These are phyloP conservation scores for Pyrenopolyporus hunteri DNA, from an alignment of 495 filamentous ascomycete genomes.

Conservation along the genomic window DNA sequence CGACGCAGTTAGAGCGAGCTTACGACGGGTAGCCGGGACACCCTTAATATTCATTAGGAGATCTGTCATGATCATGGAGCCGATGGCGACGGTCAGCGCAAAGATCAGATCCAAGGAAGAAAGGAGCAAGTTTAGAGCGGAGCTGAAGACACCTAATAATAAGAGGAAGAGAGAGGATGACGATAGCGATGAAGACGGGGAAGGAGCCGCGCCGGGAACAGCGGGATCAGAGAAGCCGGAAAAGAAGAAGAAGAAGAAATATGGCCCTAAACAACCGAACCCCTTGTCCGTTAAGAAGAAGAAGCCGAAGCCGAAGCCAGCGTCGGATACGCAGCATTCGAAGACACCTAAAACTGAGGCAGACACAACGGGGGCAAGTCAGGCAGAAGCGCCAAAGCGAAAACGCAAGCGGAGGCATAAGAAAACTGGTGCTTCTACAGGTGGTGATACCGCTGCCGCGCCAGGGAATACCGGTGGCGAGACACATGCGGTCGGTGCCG, in stretches of 20 bases:
- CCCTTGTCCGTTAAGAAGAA: slow-evolving; percentile 88
- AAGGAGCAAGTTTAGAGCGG: slow-evolving; percentile 74
- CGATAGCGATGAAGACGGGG: slow-evolving; percentile 41
- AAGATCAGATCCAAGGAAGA: slow-evolving; percentile 71
- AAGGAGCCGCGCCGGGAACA: slow-evolving; percentile 29
- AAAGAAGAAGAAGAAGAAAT: slow-evolving; percentile 62
- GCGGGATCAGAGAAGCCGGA: slow-evolving; percentile 34
- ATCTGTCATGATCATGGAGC: slow-evolving; percentile 82
- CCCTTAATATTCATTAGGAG: slow-evolving; percentile 80
- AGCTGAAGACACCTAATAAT: slow-evolving; percentile 60
- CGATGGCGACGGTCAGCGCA: slow-evolving; percentile 70
- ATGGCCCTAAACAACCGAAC: slow-evolving; percentile 84
- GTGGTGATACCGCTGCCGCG: slow-evolving; percentile 8
- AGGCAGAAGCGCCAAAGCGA: slow-evolving; percentile 43
- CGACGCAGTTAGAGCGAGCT: slow-evolving; percentile 57
- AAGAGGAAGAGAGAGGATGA: slow-evolving; percentile 62
- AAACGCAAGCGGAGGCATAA: slow-evolving; percentile 56
- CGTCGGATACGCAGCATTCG: slow-evolving; percentile 8
- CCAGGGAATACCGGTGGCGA: slow-evolving; percentile 12
- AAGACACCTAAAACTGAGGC: slow-evolving; percentile 21
- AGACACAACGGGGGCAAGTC: neutral
- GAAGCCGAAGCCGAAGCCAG: slow-evolving; percentile 49
- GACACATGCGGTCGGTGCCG: slow-evolving; percentile 24
- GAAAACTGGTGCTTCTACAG: slow-evolving; percentile 23
- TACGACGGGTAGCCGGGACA: slow-evolving; percentile 71